phyloP scores from a whole-genome alignment of 306 rosid genomes.

The Lotus japonicus region DNA sequence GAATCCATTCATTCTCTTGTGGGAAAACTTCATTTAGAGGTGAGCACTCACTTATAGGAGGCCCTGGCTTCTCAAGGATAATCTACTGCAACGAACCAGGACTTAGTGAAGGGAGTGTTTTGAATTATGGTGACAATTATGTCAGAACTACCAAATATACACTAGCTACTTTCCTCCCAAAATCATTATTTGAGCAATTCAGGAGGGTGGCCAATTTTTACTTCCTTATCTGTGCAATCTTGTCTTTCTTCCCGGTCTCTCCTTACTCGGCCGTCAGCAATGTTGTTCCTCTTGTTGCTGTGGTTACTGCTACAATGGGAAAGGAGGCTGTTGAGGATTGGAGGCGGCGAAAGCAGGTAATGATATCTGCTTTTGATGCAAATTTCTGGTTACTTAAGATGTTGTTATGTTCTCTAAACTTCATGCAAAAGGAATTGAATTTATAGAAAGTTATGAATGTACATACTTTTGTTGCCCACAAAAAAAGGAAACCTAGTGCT shows the following conservation, averaged over 20 bases:
- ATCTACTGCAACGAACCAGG: conserved; percentile 61
- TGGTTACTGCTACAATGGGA: conserved; percentile 72
- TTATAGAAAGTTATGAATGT: neutral
- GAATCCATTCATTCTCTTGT: conserved; percentile 71
- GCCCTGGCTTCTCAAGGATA: conserved; percentile 83
- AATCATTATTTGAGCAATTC: conserved; percentile 85
- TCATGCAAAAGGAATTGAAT: neutral
- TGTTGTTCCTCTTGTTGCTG: conserved; percentile 76
- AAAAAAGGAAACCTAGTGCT: too few relatives aligned
- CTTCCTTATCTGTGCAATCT: conserved; percentile 72
- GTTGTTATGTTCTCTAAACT: neutral
- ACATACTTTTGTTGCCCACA: too few relatives aligned
- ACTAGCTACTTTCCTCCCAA: conserved; percentile 63
- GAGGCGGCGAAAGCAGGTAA: conserved; percentile 66
- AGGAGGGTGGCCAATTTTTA: conserved; percentile 82
- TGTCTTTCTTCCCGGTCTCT: conserved; percentile 67
- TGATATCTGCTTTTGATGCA: neutral
- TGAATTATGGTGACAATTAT: conserved; percentile 56
- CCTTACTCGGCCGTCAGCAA: conserved; percentile 73
- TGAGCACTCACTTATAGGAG: conserved; percentile 76
- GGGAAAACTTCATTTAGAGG: conserved; percentile 58
- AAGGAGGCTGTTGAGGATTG: conserved; percentile 83
- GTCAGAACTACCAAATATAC: conserved; percentile 78
- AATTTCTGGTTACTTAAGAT: neutral
- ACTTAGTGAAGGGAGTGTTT: conserved; percentile 26